Evolutionary conservation across 1,284 basidiomycete genomes (phyloP), one percentile per base, ranked within the genome.

Genomic region (Schizophyllum commune): DNA sequence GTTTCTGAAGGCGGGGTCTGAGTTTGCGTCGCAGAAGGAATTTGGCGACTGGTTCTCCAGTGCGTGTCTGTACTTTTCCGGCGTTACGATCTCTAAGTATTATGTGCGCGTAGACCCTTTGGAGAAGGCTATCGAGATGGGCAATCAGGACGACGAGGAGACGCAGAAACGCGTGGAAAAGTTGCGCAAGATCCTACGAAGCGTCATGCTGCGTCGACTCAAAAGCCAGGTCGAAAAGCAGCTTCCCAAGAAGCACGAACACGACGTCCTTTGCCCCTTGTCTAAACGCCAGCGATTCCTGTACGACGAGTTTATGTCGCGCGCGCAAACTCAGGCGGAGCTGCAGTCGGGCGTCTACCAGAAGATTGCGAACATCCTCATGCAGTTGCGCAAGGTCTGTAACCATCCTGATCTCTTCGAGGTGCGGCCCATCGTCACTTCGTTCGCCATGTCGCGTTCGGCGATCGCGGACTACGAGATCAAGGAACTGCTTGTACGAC

Each of bases 291-390:
- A 99, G 69, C 89, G 96, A 5, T 96, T 94, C 73, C 82, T 99
- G 7, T 99, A 99, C 74, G 96, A 99, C 79, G 96, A 98, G 73
- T 98, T 98, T 77, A 98, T 99, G 95, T 83, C 89, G 5, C 85
- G 96, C 32, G 87, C 92, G 0, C 88, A 94, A 63, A 98, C 96
- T 1, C 84, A 86, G 52, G 88, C 92, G 67, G 92, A 92, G 15
- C 81, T 98, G 57, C 82, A 89, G 17, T 94, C 92, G 4, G 96
- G 96, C 2, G 80, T 89, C 1, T 91, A 91, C 68, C 87, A 89
- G 73, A 95, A 95, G 72, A 94, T 98, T 63, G 94, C 96, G 74
- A 98, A 98, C 72, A 92, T 96, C 63, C 81, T 98, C 62, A 98
- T 98, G 96, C 96, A 98, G 72, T 81, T 97, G 20, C 84, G 93